These are phyloP conservation scores for Aspergillus vadensis DNA, from an alignment of 2,329 filamentous ascomycete genomes.

Conservation along the genomic window DNA sequence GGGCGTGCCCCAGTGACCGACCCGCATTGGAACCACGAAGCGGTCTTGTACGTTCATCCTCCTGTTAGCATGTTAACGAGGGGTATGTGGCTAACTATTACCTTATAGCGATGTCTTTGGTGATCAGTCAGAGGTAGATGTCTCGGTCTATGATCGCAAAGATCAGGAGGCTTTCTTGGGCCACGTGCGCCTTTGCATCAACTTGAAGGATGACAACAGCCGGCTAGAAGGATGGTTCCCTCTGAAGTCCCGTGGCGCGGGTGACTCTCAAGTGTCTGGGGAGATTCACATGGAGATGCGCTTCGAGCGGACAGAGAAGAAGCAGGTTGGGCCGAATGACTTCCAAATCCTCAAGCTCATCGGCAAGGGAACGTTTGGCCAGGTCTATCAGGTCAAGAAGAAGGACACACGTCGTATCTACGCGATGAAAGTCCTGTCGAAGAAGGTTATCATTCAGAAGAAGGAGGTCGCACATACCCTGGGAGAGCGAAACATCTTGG, in stretches of 20 bases:
- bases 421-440: conserved; percentile 98
- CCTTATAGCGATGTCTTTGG: conserved; percentile 81
- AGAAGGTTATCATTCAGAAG: conserved; percentile 99
- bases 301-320: conserved; percentile 86
- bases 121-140: conserved; percentile 83
- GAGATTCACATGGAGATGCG: conserved; percentile 85
- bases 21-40: conserved; percentile 94
- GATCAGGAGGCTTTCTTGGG: conserved; percentile 89
- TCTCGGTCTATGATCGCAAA: conserved; percentile 88
- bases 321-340: conserved; percentile 89
- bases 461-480: conserved; percentile 98
- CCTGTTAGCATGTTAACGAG: not conserved
- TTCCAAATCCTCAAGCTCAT: conserved; percentile 96
- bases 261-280: conserved; percentile 74
- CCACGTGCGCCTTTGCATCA: conserved; percentile 78
- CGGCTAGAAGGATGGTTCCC: conserved; percentile 83
- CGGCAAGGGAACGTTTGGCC: conserved; percentile 96
- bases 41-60: conserved; percentile 74
- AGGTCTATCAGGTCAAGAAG: conserved; percentile 98
- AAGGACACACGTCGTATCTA: conserved; percentile 95
- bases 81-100: conserved; percentile 30
- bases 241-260: conserved; percentile 75
- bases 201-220: conserved; percentile 67
- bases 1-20: conserved; percentile 70
- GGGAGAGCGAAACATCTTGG: conserved; percentile 94